Evolutionary conservation across 371 early-diverging fungal species (phyloP).

Genomic region (Mucor saturninus): DNA sequence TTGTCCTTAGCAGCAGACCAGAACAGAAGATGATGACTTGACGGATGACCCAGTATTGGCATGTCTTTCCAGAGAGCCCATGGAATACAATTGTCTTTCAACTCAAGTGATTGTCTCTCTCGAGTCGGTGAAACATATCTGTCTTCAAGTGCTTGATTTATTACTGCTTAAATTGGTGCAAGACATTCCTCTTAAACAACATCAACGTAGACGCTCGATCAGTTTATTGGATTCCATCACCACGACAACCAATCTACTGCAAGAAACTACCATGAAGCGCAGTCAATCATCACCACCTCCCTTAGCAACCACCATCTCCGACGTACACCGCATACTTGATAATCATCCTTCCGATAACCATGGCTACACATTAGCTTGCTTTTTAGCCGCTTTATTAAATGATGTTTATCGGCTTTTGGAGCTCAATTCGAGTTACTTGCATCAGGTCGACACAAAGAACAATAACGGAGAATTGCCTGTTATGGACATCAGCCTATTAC

Average conservation of each 20-base stretch:
- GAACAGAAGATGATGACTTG: too few species aligned
- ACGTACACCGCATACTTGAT: conserved; percentile 36
- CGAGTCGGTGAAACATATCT: conserved; percentile 43
- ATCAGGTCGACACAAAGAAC: not conserved
- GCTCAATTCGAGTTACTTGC: conserved; percentile 11
- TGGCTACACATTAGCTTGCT: conserved; percentile 50
- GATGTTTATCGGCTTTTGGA: conserved; percentile 49
- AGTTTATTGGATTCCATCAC: conserved; percentile 40
- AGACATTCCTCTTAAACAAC: conserved; percentile 12
- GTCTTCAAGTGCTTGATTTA: conserved; percentile 40
- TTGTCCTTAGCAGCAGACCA: too few species aligned
- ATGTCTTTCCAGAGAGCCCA: conserved; percentile 17
- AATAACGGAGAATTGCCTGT: too few species aligned
- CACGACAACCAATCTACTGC: conserved; percentile 30
- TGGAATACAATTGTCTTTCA: conserved; percentile 16
- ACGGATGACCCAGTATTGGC: not conserved
- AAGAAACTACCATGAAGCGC: conserved; percentile 22
- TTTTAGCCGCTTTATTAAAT: conserved; percentile 46
- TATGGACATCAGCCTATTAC: too few species aligned
- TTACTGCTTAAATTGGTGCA: conserved; percentile 36
- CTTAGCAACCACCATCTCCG: conserved; percentile 33
- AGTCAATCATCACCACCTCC: conserved; percentile 42
- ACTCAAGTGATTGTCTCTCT: conserved; percentile 35
- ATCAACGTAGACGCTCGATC: conserved; percentile 31
- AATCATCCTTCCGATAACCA: conserved; percentile 23